These are phyloP conservation scores for Exserohilum turcica DNA, from an alignment of 2,329 filamentous ascomycete genomes.

Conservation along the genomic window DNA sequence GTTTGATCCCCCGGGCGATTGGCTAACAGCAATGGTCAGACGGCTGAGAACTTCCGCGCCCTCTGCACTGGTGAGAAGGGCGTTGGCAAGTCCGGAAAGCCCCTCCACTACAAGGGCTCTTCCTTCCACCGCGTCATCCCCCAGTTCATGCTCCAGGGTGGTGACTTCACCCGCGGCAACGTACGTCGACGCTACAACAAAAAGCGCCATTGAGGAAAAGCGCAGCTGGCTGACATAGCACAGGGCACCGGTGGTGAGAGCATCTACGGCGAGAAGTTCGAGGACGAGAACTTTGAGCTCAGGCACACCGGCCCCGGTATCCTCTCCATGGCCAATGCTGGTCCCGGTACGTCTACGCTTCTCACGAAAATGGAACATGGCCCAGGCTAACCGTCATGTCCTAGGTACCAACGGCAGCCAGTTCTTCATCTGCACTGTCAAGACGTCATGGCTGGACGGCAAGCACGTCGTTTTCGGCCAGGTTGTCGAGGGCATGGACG, in stretches of 20 bases:
- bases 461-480: slow-evolving; percentile 85
- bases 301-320: slow-evolving; percentile 94
- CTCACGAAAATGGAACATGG: too few relatives aligned
- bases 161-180: slow-evolving; percentile 93
- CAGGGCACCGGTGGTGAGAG: slow-evolving; percentile 77
- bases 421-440: slow-evolving; percentile 95
- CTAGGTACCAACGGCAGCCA: slow-evolving; percentile 88
- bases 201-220: background rate
- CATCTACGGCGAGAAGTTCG: slow-evolving; percentile 96
- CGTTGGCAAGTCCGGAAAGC: slow-evolving; percentile 77
- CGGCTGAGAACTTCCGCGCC: slow-evolving; percentile 91
- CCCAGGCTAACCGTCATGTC: background rate
- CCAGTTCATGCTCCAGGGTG: slow-evolving; percentile 97
- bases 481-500: slow-evolving; percentile 54
- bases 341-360: slow-evolving; percentile 56
- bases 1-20: background rate
- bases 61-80: slow-evolving; percentile 96
- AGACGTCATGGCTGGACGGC: slow-evolving; percentile 80
- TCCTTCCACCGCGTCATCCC: slow-evolving; percentile 96
- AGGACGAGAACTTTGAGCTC: slow-evolving; percentile 89
- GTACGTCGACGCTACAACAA: slow-evolving; percentile 59
- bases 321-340: slow-evolving; percentile 96
- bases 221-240: slow-evolving; percentile 16
- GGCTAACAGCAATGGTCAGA: slow-evolving; percentile 56
- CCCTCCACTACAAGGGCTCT: slow-evolving; percentile 89